phyloP scores from a whole-genome alignment of 257 asterid genomes.

The Plectranthus barbatus region DNA sequence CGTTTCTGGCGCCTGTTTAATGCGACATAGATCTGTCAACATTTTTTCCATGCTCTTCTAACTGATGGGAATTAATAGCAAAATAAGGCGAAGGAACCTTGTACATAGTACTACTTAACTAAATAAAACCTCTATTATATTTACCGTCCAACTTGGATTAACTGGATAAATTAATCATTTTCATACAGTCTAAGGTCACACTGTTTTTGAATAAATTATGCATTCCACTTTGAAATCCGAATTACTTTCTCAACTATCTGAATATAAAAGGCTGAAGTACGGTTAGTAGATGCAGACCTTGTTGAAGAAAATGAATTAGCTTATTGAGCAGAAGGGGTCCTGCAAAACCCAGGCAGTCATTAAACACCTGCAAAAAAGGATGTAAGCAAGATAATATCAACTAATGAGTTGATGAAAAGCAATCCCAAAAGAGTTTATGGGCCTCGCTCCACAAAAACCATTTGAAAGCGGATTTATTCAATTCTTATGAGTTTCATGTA shows the following conservation, averaged over 20 bases:
- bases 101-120: not conserved
- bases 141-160: not conserved
- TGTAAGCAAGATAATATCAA: slow-evolving; percentile 1
- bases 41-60: not conserved
- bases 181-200: not conserved
- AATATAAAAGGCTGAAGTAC: not conserved
- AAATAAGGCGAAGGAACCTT: not conserved
- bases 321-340: slow-evolving; percentile 90
- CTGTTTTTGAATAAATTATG: not conserved
- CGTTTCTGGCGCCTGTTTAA: slow-evolving; percentile 51
- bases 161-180: not conserved
- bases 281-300: slow-evolving; percentile 42
- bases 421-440: not conserved
- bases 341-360: slow-evolving; percentile 86
- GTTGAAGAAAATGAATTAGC: slow-evolving; percentile 83
- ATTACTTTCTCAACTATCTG: not conserved
- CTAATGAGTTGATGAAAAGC: not conserved
- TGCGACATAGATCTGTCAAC: slow-evolving; percentile 11
- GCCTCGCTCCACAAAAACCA: not conserved
- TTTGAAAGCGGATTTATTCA: not conserved
- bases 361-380: slow-evolving; percentile 62
- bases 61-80: not conserved
- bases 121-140: not conserved
- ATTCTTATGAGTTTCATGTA: not conserved
- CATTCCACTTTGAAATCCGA: not conserved